Evolutionary conservation across 2,329 filamentous ascomycete genomes (phyloP), one percentile per base, ranked within the genome.

Genomic region (Stachybotrys elegans): DNA sequence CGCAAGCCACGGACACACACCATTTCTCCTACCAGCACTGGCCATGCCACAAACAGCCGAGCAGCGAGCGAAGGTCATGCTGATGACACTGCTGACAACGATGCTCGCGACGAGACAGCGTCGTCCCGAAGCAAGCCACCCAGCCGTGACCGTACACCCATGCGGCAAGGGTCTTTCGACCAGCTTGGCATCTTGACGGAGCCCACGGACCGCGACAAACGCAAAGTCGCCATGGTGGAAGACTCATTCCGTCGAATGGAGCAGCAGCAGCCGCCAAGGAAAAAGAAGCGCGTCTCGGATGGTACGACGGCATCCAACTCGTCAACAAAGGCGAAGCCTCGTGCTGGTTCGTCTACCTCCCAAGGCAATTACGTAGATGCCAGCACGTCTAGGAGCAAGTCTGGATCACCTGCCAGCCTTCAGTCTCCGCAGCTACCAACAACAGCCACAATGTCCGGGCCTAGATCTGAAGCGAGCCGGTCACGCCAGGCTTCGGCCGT

Each of bases 161-260:
- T 72, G 14, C 71, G 75, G 6, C 76, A 81, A 53, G 81, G 80
- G 21, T 78, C 78, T 0, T 75, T 79, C 45, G 74, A 83, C 42
- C 77, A 78, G 9, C 60, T 78, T 2, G 76, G 76, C 4, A 81
- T 83, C 52, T 63, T 83, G 45, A 83, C 79, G 1, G 80, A 82
- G 49, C 78, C 76, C 6, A 83, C 81, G 1, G 80, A 84, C 50
- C 74, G 81, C 22, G 81, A 85, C 48, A 84, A 85, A 62, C 70
- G 81, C 27, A 85, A 85, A 52, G 74, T 84, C 11, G 76, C 79
- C 17, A 81, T 81, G 73, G 72, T 83, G 0, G 81, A 85, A 51
- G 78, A 83, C 47, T 71, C 77, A 2, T 79, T 85, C 57, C 72
- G 78, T 44, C 79, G 73, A 19, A 79, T 81, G 74, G 80, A 79